A percentile compares a stretch with the other conserved stretches of the same genome.
phyloP scores from a whole-genome alignment of 1,139 yeast species.

The Taiozyma sp. region DNA sequence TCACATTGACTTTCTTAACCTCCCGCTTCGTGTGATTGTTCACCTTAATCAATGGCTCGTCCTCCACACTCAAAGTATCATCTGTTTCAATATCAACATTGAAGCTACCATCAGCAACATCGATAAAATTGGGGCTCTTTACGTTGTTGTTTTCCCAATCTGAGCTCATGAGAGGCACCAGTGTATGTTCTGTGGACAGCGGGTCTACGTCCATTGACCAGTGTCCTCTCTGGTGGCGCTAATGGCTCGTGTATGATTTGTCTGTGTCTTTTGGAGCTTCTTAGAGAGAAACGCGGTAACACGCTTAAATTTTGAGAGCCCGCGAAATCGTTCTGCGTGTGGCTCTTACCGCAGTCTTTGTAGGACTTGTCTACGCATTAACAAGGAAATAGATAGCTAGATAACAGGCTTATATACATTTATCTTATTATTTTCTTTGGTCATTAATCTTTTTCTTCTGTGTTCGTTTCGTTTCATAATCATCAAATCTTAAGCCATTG shows the following conservation, averaged over 20 bases:
- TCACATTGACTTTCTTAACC: constrained; percentile 3
- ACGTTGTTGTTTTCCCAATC: neutral
- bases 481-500: constrained; percentile 35
- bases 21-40: neutral
- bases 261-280: neutral
- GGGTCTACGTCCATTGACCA: neutral
- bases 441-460: neutral
- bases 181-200: neutral
- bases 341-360: neutral
- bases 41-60: neutral
- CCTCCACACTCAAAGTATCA: constrained; percentile 2
- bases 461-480: neutral
- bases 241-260: neutral
- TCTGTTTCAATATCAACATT: constrained; percentile 5
- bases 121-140: neutral
- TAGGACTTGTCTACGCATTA: neutral
- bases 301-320: neutral
- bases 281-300: neutral
- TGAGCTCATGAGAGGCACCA: neutral
- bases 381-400: neutral
- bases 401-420: neutral
- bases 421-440: neutral
- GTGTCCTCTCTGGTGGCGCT: neutral
- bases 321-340: neutral
- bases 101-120: neutral